A percentile compares a stretch with the other conserved stretches of the same genome.
phyloP scores from a whole-genome alignment of 129 eudicot genomes.

The Rutidosis leptorrhynchoides region DNA sequence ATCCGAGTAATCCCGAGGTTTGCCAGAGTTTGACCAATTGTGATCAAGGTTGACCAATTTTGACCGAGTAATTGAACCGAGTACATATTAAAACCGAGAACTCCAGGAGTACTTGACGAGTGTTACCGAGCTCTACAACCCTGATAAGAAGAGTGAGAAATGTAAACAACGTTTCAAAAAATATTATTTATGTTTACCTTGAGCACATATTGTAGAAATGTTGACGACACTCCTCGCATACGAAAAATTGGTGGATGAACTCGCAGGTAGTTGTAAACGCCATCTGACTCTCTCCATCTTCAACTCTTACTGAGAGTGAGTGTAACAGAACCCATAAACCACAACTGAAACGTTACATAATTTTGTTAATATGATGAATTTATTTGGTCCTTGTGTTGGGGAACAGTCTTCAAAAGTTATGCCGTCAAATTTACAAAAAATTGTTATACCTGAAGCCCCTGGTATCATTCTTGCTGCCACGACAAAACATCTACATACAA shows the following conservation, averaged over 20 bases:
- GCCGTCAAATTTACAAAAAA: conserved; percentile 7
- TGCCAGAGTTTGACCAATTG: too few relatives aligned
- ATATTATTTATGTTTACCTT: conserved; percentile 40
- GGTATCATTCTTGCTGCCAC: conserved; percentile 90
- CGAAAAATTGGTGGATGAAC: conserved; percentile 77
- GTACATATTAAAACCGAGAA: too few relatives aligned
- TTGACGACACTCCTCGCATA: conserved; percentile 88
- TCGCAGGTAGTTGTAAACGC: conserved; percentile 76
- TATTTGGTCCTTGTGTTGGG: background rate
- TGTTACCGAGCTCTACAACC: too few relatives aligned
- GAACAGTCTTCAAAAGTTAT: conserved; percentile 3
- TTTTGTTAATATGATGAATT: background rate
- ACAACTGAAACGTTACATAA: conserved; percentile 54
- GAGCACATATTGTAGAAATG: conserved; percentile 87
- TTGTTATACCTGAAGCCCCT: conserved; percentile 77
- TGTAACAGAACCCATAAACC: conserved; percentile 94
- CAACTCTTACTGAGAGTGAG: conserved; percentile 90
- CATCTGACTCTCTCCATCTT: conserved; percentile 78
- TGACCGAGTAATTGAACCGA: too few relatives aligned
- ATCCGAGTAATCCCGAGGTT: too few relatives aligned
- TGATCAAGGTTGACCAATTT: too few relatives aligned
- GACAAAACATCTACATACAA: conserved; percentile 78
- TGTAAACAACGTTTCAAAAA: background rate
- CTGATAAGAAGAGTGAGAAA: background rate
- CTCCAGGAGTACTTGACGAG: too few relatives aligned